Percentiles rank a stretch among this genome's conserved stretches.
phyloP scores from a whole-genome alignment of 164 flowering plant species.

The Cinnamomum chago region DNA sequence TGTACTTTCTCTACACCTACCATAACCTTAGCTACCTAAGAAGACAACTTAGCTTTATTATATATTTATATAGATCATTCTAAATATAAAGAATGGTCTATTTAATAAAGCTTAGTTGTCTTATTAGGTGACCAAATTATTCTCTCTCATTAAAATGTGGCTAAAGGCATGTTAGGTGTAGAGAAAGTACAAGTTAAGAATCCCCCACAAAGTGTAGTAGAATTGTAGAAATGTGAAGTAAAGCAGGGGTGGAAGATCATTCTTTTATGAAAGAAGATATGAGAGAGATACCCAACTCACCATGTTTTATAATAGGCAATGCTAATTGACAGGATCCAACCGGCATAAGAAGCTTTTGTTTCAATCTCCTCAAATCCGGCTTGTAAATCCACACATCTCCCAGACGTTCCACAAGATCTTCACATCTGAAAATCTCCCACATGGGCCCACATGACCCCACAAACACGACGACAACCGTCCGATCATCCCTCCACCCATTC shows the following conservation, averaged over 20 bases:
- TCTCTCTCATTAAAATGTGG: too few relatives aligned
- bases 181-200: too few relatives aligned
- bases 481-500: constrained; percentile 21
- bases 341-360: constrained; percentile 55
- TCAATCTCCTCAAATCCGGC: constrained; percentile 47
- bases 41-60: too few relatives aligned
- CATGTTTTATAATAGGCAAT: constrained; percentile 29
- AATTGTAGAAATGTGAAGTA: too few relatives aligned
- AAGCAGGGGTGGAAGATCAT: too few relatives aligned
- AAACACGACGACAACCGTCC: constrained; percentile 47
- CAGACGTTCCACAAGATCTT: constrained; percentile 43
- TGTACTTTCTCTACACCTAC: too few relatives aligned
- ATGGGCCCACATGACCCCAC: constrained; percentile 60
- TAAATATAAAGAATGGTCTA: not conserved
- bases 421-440: constrained; percentile 71
- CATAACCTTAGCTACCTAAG: too few relatives aligned
- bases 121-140: too few relatives aligned
- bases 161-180: too few relatives aligned
- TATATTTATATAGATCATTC: not conserved
- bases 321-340: constrained; percentile 61
- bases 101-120: too few relatives aligned
- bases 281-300: constrained; percentile 20
- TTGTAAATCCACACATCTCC: constrained; percentile 46
- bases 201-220: too few relatives aligned
- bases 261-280: not conserved